These are phyloP conservation scores for Russula compacta DNA, from an alignment of 768 basidiomycete genomes.

Conservation along the genomic window DNA sequence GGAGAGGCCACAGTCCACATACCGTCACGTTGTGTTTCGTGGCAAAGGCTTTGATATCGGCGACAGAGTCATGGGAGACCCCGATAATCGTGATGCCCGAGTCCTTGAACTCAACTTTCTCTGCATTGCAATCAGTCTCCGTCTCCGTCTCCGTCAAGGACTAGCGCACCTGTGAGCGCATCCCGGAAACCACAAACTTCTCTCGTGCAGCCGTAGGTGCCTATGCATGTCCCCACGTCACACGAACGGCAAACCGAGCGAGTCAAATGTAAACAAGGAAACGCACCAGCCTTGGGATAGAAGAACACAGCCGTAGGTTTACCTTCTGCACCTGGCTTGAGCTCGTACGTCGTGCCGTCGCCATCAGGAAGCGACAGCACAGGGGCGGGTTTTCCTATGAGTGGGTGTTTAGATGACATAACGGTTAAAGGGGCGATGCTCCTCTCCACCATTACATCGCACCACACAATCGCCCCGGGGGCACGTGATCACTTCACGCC, in stretches of 20 bases:
- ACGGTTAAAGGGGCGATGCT: not conserved
- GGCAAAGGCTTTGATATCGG: slow-evolving; percentile 66
- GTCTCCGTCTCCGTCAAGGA: not conserved
- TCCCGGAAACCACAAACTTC: slow-evolving; percentile 80
- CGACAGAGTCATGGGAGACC: slow-evolving; percentile 61
- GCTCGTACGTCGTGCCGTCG: slow-evolving; percentile 49
- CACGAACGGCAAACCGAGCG: not conserved
- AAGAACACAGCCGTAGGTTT: slow-evolving; percentile 70
- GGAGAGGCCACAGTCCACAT: slow-evolving; percentile 18
- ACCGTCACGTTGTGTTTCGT: slow-evolving; percentile 62
- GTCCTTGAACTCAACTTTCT: slow-evolving; percentile 55
- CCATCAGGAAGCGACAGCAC: slow-evolving; percentile 54
- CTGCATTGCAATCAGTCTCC: slow-evolving; percentile 28
- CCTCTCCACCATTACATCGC: too few relatives aligned
- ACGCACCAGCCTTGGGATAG: slow-evolving; percentile 59
- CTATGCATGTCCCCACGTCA: slow-evolving; percentile 26
- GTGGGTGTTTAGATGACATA: slow-evolving; percentile 27
- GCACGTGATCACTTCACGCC: too few relatives aligned
- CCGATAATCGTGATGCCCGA: slow-evolving; percentile 62
- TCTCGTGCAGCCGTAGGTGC: slow-evolving; percentile 69
- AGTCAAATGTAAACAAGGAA: slow-evolving; percentile 7
- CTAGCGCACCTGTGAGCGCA: slow-evolving; percentile 50
- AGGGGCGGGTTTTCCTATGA: slow-evolving; percentile 61
- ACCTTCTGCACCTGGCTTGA: slow-evolving; percentile 48
- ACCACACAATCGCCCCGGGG: too few relatives aligned